Evolutionary conservation across 345 rosid species (phyloP).

Genomic region (Populus tremula): DNA sequence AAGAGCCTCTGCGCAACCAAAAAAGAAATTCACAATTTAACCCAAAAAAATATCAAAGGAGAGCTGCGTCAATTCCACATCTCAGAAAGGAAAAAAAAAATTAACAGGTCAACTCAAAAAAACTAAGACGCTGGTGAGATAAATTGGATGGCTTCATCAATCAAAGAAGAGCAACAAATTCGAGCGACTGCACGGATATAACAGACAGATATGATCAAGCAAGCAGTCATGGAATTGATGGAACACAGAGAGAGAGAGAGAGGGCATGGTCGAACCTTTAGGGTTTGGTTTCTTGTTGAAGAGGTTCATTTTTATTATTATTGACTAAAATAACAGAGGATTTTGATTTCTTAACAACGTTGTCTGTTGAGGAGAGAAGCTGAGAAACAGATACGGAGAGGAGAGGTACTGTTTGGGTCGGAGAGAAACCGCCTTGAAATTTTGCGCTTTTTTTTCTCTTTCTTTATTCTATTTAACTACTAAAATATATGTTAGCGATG

Average conservation of each 20-base stretch:
- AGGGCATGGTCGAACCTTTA: slow-evolving; percentile 46
- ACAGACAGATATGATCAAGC: not conserved
- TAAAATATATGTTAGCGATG: not conserved
- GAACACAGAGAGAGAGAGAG: not conserved
- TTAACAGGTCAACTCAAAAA: not conserved
- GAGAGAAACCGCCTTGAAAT: slow-evolving; percentile 17
- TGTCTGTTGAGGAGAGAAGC: not conserved
- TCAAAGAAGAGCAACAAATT: not conserved
- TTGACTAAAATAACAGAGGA: not conserved
- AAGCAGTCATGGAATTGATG: not conserved
- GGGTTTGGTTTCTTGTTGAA: slow-evolving; percentile 71
- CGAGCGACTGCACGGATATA: not conserved
- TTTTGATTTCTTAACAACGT: not conserved
- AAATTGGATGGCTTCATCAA: not conserved
- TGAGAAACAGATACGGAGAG: not conserved
- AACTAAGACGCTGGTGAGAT: not conserved
- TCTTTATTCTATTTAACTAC: not conserved
- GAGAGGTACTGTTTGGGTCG: not conserved
- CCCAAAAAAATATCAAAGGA: not conserved
- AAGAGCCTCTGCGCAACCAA: slow-evolving; percentile 64
- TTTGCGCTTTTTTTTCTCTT: slow-evolving; percentile 7
- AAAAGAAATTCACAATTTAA: not conserved
- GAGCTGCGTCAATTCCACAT: not conserved
- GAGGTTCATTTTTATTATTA: slow-evolving; percentile 41
- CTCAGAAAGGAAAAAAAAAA: not conserved